Evolutionary conservation across 768 basidiomycete species (phyloP).

Genomic region (Trametes coccinea): DNA sequence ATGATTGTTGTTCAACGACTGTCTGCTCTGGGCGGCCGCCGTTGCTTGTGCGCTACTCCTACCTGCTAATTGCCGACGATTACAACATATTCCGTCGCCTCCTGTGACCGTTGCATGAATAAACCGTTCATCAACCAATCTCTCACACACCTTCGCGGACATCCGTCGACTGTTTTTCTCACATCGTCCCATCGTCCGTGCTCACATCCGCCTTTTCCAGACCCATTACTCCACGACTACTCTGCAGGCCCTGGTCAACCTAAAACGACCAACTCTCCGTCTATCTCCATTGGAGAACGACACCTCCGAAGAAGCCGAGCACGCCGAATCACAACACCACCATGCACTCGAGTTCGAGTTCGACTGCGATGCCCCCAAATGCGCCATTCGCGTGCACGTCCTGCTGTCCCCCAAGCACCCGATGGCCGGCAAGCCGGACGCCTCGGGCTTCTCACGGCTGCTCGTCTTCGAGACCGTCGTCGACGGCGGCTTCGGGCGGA

Average conservation of each 20-base stretch:
- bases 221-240: constrained; percentile 86
- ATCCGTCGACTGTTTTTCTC: background rate
- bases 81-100: no score
- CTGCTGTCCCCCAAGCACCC: constrained; percentile 67
- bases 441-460: constrained; percentile 41
- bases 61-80: background rate
- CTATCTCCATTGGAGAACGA: constrained; percentile 60
- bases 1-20: no score
- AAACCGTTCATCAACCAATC: no score
- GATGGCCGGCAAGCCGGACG: constrained; percentile 39
- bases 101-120: no score
- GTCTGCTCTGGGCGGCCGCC: no score
- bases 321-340: constrained; percentile 53
- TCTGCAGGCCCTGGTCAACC: constrained; percentile 90
- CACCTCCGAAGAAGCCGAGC: constrained; percentile 45
- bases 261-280: constrained; percentile 85
- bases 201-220: constrained; percentile 37
- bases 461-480: constrained; percentile 65
- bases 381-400: constrained; percentile 77
- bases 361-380: constrained; percentile 87
- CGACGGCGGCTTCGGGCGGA: constrained; percentile 81
- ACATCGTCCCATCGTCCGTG: background rate
- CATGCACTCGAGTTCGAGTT: constrained; percentile 90
- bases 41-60: no score
- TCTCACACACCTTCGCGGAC: no score